phyloP scores from a whole-genome alignment of 371 early-diverging fungal species.

The Lichtheimia corymbifera region DNA sequence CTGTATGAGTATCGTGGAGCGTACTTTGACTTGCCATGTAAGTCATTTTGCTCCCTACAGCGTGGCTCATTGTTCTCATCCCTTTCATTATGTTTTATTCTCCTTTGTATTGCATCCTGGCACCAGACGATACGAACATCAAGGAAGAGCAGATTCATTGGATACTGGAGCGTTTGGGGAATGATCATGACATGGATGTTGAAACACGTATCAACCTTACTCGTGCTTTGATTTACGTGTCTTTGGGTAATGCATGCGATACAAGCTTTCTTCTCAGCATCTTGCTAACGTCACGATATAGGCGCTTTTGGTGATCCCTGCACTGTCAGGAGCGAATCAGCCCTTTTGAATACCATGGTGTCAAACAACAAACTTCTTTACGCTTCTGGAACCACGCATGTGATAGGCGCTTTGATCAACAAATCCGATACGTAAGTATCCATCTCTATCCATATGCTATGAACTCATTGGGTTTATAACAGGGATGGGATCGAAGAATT shows the following conservation, averaged over 20 bases:
- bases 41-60: no score
- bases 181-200: background rate
- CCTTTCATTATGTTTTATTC: no score
- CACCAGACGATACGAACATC: no score
- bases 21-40: no score
- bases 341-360: background rate
- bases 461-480: background rate
- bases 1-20: no score
- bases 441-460: background rate
- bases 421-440: background rate
- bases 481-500: background rate
- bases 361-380: background rate
- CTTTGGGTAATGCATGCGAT: background rate
- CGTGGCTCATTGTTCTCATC: no score
- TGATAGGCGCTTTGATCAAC: background rate
- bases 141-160: no score
- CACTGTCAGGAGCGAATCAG: no score
- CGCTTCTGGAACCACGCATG: background rate
- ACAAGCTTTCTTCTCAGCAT: background rate
- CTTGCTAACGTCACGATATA: background rate
- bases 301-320: background rate
- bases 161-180: background rate
- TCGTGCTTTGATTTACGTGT: constrained; percentile 1
- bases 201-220: background rate
- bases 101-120: no score